A percentile compares a stretch with the other conserved stretches of the same genome.
Evolutionary conservation across 2,329 filamentous ascomycete species (phyloP).

Genomic region (Pseudogymnoascus sp.): DNA sequence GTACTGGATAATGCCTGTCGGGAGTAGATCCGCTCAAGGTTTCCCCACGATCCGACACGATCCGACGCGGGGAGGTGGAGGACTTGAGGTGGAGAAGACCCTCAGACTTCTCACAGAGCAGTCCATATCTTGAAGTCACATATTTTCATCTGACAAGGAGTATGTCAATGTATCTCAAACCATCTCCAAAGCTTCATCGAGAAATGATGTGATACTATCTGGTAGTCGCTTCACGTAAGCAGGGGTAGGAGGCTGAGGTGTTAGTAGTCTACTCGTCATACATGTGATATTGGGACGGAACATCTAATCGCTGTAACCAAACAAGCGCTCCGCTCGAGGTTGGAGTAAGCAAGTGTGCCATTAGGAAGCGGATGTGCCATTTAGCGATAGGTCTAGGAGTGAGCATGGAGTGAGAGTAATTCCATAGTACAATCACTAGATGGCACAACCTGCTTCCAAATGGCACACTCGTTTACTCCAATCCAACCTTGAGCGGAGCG

Average conservation of each 20-base stretch:
- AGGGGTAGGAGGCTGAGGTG: not conserved
- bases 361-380: too few relatives aligned
- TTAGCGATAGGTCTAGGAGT: too few relatives aligned
- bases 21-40: not conserved
- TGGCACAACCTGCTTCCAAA: too few relatives aligned
- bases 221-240: not conserved
- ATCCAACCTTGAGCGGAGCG: too few relatives aligned
- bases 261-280: not conserved
- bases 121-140: not conserved
- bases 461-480: too few relatives aligned
- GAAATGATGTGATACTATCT: not conserved
- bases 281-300: not conserved
- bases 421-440: too few relatives aligned
- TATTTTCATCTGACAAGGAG: not conserved
- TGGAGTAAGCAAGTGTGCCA: too few relatives aligned
- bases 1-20: not conserved
- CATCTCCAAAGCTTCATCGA: not conserved
- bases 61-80: not conserved
- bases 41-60: not conserved
- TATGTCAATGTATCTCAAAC: not conserved
- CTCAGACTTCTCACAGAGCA: not conserved
- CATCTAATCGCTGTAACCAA: too few relatives aligned
- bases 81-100: not conserved
- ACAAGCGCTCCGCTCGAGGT: too few relatives aligned
- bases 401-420: too few relatives aligned